phyloP scores from a whole-genome alignment of 208 protist species.

The Crithidia fasciculata region DNA sequence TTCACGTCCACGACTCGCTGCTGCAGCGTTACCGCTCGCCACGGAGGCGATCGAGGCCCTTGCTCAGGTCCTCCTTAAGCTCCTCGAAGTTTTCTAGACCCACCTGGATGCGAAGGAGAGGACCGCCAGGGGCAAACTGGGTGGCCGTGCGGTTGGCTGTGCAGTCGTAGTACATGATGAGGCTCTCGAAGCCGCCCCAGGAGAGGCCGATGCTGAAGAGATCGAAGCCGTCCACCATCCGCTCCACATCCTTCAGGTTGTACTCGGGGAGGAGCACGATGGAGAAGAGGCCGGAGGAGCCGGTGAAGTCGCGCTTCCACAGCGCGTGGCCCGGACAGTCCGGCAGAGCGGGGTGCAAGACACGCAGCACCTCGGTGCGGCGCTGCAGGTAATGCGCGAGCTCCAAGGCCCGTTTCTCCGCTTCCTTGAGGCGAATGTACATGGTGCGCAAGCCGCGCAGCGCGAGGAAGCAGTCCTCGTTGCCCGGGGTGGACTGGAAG shows the following conservation, averaged over 20 bases:
- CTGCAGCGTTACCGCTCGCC: not conserved
- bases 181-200: conserved; percentile 42
- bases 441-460: conserved; percentile 44
- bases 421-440: conserved; percentile 35
- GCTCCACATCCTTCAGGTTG: conserved; percentile 20
- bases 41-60: conserved; percentile 19
- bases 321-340: conserved; percentile 28
- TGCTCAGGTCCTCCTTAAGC: conserved; percentile 32
- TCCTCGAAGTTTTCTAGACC: conserved; percentile 32
- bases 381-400: conserved; percentile 21
- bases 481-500: conserved; percentile 31
- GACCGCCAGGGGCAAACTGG: conserved; percentile 24
- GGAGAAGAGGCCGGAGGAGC: conserved; percentile 29
- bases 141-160: conserved; percentile 34
- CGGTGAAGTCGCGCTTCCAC: conserved; percentile 43
- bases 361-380: conserved; percentile 27
- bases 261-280: conserved; percentile 33
- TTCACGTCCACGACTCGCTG: too few relatives aligned
- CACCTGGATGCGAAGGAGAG: conserved; percentile 26
- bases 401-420: conserved; percentile 26
- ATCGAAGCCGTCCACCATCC: conserved; percentile 30
- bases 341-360: conserved; percentile 34
- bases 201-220: conserved; percentile 36
- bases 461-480: conserved; percentile 42
- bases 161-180: conserved; percentile 38